Evolutionary conservation across 2,329 filamentous ascomycete species (phyloP), one percentile per base, ranked within the genome.

Genomic region (Coniochaeta ligniaria): DNA sequence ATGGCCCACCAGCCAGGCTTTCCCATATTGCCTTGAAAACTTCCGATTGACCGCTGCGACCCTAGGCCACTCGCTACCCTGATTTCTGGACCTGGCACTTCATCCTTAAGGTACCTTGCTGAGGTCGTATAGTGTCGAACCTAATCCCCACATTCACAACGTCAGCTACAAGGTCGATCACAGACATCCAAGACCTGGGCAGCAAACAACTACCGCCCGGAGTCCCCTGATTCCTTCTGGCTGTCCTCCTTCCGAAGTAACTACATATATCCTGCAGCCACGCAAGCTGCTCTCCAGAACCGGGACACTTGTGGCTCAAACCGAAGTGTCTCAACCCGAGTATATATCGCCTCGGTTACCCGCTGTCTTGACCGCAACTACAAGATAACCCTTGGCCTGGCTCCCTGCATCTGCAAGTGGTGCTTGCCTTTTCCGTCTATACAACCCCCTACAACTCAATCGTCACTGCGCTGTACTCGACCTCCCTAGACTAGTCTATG

Each of bases 21-120:
- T 70, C 59, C 67, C 66, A 69, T 64, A 68, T 68, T 70, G 63
- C 63, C 61, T 52, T 66, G 63, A 67, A 65, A 68, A 65, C 62
- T 68, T 63, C 65, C 67, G 65, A 66, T 60, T 60, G 59, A 63
- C 61, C 64, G 63, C 60, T 62, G 64, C n/a, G 20, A 57, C 65
- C 61, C 59, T 60, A n/a, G n/a, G 43, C 55, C 54, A 59, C 41
- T 57, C 59, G 54, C 59, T 57, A 50, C 47, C 61, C 60, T 60
- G 63, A 59, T 47, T 57, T 36, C 45, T 45, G 58, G 55, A 59
- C 57, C 60, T 61, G 62, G 55, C 56, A 60, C 59, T 57, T 54
- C 43, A 33, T 54, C 22, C 31, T 56, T 22, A n/a, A 31, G 47
- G 22, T 28, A 50, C 45, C 20, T 24, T 50, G 22, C 20, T 28